Conservation (phyloP, 768 basidiomycete genomes). For the Collybia sp. region DNA sequence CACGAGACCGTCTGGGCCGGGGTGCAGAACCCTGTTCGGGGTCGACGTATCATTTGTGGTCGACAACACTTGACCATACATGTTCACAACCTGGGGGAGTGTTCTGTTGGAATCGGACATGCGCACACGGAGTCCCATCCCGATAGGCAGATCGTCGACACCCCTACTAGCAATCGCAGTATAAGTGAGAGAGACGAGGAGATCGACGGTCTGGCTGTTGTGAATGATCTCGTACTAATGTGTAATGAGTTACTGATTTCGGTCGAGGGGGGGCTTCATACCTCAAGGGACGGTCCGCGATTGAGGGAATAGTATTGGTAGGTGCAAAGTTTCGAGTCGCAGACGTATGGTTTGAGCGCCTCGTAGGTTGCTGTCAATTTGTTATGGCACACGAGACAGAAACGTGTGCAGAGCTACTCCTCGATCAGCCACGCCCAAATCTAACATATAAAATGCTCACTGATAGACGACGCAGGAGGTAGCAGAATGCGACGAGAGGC, state of each 20-base stretch:
- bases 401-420: conserved; percentile 58
- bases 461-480: conserved; percentile 58
- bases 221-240: conserved; percentile 63
- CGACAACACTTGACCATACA: neutral
- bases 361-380: conserved; percentile 46
- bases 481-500: conserved; percentile 58
- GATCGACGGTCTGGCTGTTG: conserved; percentile 61
- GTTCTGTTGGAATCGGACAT: conserved; percentile 19
- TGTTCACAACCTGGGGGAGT: neutral
- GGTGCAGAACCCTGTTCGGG: neutral
- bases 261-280: conserved; percentile 15
- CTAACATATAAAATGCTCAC: conserved; percentile 26
- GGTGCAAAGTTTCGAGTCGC: conserved; percentile 56
- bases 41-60: no score
- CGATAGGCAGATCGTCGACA: conserved; percentile 53
- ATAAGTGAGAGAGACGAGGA: conserved; percentile 62
- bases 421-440: neutral
- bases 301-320: conserved; percentile 68
- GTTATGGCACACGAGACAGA: conserved; percentile 74
- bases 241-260: neutral
- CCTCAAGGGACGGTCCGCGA: conserved; percentile 65
- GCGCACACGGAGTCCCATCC: conserved; percentile 55
- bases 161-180: conserved; percentile 47
- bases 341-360: conserved; percentile 72
- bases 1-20: conserved; percentile 32